phyloP scores from a whole-genome alignment of 805 yeast genomes.

The Spathaspora arborariae region DNA sequence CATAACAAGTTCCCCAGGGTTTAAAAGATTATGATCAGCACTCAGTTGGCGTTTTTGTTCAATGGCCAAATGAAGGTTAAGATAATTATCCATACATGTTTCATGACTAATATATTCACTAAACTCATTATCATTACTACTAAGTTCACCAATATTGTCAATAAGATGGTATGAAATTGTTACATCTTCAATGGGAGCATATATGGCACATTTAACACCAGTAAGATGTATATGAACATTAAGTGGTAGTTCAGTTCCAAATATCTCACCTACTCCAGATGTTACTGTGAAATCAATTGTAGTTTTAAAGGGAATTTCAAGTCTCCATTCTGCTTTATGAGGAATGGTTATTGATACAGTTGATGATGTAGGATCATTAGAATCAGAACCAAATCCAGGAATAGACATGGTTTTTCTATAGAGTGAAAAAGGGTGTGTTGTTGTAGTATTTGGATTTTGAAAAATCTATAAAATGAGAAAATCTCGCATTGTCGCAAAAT shows the following conservation, averaged over 20 bases:
- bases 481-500: not conserved
- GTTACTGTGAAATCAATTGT: conserved; percentile 47
- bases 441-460: not conserved
- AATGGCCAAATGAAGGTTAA: conserved; percentile 72
- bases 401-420: not conserved
- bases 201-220: conserved; percentile 37
- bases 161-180: conserved; percentile 3
- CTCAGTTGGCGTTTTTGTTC: conserved; percentile 47
- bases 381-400: not conserved
- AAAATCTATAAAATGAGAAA: not conserved
- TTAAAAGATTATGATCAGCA: conserved; percentile 16
- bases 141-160: conserved; percentile 7
- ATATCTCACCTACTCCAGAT: conserved; percentile 80
- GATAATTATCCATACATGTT: conserved; percentile 57
- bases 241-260: conserved; percentile 86
- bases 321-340: conserved; percentile 65
- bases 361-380: not conserved
- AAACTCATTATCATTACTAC: conserved; percentile 32
- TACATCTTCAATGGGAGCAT: conserved; percentile 54
- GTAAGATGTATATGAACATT: conserved; percentile 47
- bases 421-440: not conserved
- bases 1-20: conserved; percentile 25
- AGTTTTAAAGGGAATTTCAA: conserved; percentile 58
- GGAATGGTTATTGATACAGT: not conserved
- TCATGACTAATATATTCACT: conserved; percentile 70